phyloP scores from a whole-genome alignment of 495 filamentous ascomycete genomes.

The Achaetomiella virescens region DNA sequence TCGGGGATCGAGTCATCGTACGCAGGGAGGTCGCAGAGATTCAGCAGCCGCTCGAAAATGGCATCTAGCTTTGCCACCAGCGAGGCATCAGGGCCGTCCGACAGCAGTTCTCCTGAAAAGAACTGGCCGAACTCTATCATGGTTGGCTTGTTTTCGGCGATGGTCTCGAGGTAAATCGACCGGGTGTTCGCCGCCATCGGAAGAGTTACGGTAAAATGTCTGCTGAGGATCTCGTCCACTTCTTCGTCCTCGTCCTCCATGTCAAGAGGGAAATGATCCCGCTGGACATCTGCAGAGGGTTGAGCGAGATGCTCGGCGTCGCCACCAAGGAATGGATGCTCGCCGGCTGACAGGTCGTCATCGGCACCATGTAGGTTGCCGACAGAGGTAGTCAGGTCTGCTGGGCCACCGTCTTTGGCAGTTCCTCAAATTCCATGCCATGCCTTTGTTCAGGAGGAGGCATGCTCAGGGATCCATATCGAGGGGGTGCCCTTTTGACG shows the following conservation, averaged over 20 bases:
- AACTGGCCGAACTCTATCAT: slow-evolving; percentile 30
- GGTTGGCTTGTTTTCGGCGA: slow-evolving; percentile 29
- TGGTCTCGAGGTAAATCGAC: slow-evolving; percentile 34
- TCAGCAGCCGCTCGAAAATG: slow-evolving; percentile 33
- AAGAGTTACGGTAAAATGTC: slow-evolving; percentile 35
- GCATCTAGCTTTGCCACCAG: slow-evolving; percentile 31
- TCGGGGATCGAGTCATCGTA: slow-evolving; percentile 29
- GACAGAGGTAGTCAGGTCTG: slow-evolving; percentile 31
- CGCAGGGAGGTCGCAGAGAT: slow-evolving; percentile 39
- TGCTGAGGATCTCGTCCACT: slow-evolving; percentile 6
- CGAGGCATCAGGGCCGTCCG: slow-evolving; percentile 19
- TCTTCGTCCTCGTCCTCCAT: slow-evolving; percentile 4
- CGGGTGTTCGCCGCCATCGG: slow-evolving; percentile 36
- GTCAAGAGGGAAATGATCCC: background rate
- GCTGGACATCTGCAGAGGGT: background rate
- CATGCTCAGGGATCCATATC: slow-evolving; percentile 1
- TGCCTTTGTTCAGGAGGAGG: background rate
- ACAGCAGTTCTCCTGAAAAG: slow-evolving; percentile 16
- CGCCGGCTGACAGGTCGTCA: slow-evolving; percentile 14
- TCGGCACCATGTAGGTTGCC: slow-evolving; percentile 24
- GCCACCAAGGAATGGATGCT: slow-evolving; percentile 3
- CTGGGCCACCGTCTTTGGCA: slow-evolving; percentile 35
- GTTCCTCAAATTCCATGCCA: slow-evolving; percentile 7
- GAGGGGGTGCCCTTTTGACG: slow-evolving; percentile 1
- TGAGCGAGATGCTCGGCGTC: background rate